Conservation (phyloP, 106 monocot genomes). For the Gastrodia elata region DNA sequence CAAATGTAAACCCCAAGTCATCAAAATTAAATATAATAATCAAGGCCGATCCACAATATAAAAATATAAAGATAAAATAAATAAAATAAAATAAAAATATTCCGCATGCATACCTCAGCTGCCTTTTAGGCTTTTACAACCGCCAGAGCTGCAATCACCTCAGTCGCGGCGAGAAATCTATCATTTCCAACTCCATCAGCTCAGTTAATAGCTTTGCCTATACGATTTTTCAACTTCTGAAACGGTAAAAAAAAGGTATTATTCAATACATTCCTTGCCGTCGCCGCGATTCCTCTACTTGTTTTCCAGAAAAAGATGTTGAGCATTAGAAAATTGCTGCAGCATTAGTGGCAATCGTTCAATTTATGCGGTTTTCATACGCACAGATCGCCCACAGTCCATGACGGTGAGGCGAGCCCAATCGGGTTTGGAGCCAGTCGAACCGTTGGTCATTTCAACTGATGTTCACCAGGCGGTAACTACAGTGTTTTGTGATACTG, state of each 20-base stretch:
- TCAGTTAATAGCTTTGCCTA: neutral
- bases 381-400: neutral
- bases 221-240: neutral
- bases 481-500: neutral
- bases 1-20: neutral
- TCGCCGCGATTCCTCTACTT: neutral
- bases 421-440: neutral
- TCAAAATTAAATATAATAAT: neutral
- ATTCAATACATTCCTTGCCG: neutral
- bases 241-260: neutral
- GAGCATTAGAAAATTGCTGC: neutral
- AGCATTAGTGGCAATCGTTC: neutral
- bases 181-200: neutral
- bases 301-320: neutral
- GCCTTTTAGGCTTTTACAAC: neutral
- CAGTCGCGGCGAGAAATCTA: neutral
- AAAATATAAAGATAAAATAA: neutral
- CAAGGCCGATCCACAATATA: neutral
- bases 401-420: neutral
- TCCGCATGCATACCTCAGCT: neutral
- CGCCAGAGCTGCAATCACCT: neutral
- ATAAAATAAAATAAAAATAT: neutral
- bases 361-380: neutral
- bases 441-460: neutral
- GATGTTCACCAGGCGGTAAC: neutral